Conservation (phyloP, 106 monocot genomes). For the Dendrobium nobile region DNA sequence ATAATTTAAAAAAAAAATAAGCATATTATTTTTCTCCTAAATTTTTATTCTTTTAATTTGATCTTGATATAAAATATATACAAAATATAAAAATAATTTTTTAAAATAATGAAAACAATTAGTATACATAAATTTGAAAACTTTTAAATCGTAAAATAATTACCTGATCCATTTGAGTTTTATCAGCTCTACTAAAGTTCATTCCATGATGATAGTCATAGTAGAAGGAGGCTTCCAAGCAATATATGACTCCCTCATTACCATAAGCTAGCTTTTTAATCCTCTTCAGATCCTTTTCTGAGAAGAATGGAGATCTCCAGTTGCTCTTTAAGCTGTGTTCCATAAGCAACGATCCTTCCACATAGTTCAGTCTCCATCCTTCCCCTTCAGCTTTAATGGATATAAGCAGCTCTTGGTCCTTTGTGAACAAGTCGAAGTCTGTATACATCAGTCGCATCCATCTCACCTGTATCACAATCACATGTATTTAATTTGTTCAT, state of each 20-base stretch:
- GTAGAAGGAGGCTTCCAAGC: constrained; percentile 21
- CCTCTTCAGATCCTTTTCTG: constrained; percentile 2
- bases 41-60: too few relatives aligned
- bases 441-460: constrained; percentile 46
- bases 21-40: too few relatives aligned
- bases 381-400: neutral
- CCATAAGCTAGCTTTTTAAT: constrained; percentile 8
- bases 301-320: constrained; percentile 44
- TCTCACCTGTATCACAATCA: constrained; percentile 6
- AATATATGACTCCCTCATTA: constrained; percentile 16
- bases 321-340: constrained; percentile 9
- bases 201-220: constrained; percentile 7
- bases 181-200: neutral
- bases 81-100: too few relatives aligned
- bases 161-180: constrained; percentile 11
- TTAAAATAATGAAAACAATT: too few relatives aligned
- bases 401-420: constrained; percentile 40
- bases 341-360: constrained; percentile 37
- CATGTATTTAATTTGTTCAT: too few relatives aligned
- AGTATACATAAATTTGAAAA: too few relatives aligned
- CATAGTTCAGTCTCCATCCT: constrained; percentile 16
- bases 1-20: too few relatives aligned
- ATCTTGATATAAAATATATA: too few relatives aligned
- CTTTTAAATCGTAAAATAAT: neutral
- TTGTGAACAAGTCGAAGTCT: constrained; percentile 14